Evolutionary conservation across 441 rosid genomes (phyloP).

Genomic region (Erodium trifolium): DNA sequence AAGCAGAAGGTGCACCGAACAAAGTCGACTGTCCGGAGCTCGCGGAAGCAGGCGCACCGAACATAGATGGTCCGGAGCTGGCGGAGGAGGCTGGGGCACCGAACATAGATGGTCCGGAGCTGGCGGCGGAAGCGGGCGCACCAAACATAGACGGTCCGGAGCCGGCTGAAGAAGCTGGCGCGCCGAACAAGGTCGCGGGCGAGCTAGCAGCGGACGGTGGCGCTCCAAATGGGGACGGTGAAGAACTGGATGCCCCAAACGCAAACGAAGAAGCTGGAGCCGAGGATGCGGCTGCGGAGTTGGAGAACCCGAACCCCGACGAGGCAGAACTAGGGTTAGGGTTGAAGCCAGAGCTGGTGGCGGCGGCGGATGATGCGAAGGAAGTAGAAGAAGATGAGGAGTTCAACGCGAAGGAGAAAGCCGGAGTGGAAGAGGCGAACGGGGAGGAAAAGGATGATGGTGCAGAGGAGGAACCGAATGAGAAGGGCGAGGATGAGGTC

Average conservation of each 20-base stretch:
- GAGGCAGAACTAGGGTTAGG: conserved; percentile 23
- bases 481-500: conserved; percentile 21
- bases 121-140: too few relatives aligned
- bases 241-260: conserved; percentile 24
- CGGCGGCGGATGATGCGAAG: conserved; percentile 19
- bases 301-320: conserved; percentile 17
- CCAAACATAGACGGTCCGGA: conserved; percentile 23
- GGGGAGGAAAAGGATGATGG: conserved; percentile 16
- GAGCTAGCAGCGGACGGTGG: conserved; percentile 21
- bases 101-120: too few relatives aligned
- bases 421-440: conserved; percentile 17
- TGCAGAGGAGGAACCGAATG: conserved; percentile 21
- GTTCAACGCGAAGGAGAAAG: conserved; percentile 30
- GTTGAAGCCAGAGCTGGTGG: conserved; percentile 8
- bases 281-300: conserved; percentile 18
- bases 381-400: conserved; percentile 21
- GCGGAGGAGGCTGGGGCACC: too few relatives aligned
- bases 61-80: too few relatives aligned
- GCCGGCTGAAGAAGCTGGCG: conserved; percentile 9
- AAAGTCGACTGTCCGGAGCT: too few relatives aligned
- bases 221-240: conserved; percentile 26
- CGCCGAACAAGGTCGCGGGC: neutral
- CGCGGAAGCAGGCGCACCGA: too few relatives aligned
- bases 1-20: too few relatives aligned
- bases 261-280: conserved; percentile 17